phyloP scores from a whole-genome alignment of 2,329 filamentous ascomycete species.

The Hirsutella minnesotensis region DNA sequence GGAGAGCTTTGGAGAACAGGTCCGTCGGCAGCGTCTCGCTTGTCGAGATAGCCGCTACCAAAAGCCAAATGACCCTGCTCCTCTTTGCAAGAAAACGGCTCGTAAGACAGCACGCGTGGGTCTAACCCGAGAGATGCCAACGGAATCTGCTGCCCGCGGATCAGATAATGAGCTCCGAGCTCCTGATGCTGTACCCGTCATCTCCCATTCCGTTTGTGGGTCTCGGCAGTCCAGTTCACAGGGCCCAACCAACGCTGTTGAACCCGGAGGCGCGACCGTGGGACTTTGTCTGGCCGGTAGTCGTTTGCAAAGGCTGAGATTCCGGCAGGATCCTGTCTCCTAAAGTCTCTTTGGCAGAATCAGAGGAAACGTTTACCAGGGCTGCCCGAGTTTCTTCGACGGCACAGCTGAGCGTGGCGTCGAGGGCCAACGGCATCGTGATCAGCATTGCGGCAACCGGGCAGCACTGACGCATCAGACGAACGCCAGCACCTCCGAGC shows the following conservation, averaged over 20 bases:
- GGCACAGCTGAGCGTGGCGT: background rate
- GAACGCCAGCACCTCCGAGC: background rate
- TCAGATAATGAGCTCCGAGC: background rate
- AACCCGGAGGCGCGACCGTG: too few relatives aligned
- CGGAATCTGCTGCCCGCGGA: background rate
- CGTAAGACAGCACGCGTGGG: background rate
- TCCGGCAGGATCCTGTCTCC: too few relatives aligned
- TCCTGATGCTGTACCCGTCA: background rate
- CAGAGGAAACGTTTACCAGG: too few relatives aligned
- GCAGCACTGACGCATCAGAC: constrained; percentile 3
- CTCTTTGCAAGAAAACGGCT: background rate
- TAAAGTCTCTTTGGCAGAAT: too few relatives aligned
- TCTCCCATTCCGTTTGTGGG: constrained; percentile 2
- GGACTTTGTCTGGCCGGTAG: too few relatives aligned
- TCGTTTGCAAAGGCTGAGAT: too few relatives aligned
- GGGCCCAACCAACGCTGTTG: background rate
- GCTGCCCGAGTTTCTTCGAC: too few relatives aligned
- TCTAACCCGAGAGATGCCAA: background rate
- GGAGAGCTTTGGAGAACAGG: background rate
- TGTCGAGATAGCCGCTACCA: background rate
- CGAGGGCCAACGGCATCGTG: background rate
- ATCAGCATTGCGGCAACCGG: background rate
- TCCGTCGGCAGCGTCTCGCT: constrained; percentile 1
- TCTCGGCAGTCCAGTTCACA: background rate
- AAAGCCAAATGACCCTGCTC: background rate